Conservation (phyloP, 2,329 filamentous ascomycete genomes). For the Elsinoe necatrix region DNA sequence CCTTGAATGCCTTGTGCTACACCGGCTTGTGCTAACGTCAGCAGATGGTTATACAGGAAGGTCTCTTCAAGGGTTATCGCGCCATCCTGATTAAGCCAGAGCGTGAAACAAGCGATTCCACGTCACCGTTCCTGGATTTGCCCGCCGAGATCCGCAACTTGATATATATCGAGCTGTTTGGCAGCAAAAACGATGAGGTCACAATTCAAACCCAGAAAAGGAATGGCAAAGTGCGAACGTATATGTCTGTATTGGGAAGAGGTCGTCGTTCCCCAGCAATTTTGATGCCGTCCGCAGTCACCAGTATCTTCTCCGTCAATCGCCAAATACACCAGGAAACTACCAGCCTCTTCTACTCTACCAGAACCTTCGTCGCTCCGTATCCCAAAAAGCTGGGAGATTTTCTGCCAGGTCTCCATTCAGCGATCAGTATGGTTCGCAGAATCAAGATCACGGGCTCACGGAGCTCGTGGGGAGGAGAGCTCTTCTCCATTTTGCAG, state of each 20-base stretch:
- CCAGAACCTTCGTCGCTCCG: background rate
- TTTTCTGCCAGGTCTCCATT: background rate
- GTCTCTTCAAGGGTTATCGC: constrained; percentile 19
- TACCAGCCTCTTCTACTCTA: background rate
- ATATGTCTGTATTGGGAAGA: background rate
- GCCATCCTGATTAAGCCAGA: constrained; percentile 17
- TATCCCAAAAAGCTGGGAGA: background rate
- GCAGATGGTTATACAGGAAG: constrained; percentile 19
- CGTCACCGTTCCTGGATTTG: constrained; percentile 19
- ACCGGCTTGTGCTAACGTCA: background rate
- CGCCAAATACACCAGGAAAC: background rate
- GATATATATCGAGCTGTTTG: background rate
- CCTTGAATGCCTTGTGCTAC: background rate
- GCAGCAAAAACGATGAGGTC: background rate
- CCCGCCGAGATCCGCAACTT: constrained; percentile 20
- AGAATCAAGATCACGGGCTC: too few species aligned
- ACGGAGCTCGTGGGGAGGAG: too few species aligned
- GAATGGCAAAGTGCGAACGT: background rate
- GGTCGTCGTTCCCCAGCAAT: background rate
- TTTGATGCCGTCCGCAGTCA: background rate
- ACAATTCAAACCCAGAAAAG: background rate
- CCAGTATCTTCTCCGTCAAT: background rate
- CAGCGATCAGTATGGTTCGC: too few species aligned
- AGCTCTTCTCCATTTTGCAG: background rate
- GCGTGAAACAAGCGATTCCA: constrained; percentile 9